phyloP scores from a whole-genome alignment of 2,329 filamentous ascomycete species.

The Alternaria gaisen region DNA sequence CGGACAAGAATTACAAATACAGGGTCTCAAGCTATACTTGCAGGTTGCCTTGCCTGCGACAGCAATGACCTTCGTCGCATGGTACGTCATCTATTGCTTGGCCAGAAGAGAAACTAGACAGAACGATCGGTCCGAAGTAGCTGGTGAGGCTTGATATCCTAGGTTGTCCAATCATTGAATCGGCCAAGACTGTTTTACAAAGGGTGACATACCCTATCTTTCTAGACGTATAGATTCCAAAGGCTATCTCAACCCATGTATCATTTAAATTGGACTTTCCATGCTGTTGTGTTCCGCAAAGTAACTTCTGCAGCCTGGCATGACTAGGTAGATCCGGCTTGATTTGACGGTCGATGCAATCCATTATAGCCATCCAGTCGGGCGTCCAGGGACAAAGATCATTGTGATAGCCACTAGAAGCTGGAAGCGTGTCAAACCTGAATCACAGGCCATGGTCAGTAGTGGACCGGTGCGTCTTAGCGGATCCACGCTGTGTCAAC shows the following conservation, averaged over 20 bases:
- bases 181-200: too few relatives aligned
- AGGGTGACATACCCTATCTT: too few relatives aligned
- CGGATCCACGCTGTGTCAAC: background rate
- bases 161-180: background rate
- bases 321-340: too few relatives aligned
- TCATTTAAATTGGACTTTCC: too few relatives aligned
- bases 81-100: conserved; percentile 46
- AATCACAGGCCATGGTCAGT: background rate
- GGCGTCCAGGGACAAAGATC: background rate
- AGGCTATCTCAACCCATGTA: too few relatives aligned
- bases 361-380: background rate
- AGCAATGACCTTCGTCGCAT: conserved; percentile 45
- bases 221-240: too few relatives aligned
- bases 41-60: conserved; percentile 49
- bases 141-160: background rate
- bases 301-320: too few relatives aligned
- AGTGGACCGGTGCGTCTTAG: conserved; percentile 1
- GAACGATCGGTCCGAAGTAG: background rate
- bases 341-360: too few relatives aligned
- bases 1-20: conserved; percentile 18
- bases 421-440: background rate
- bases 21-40: conserved; percentile 43
- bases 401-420: background rate
- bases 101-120: conserved; percentile 21
- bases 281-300: too few relatives aligned